Base-by-base conservation (phyloP, 805 yeast genomes). In the Hanseniaspora hatyaiensis region DNA sequence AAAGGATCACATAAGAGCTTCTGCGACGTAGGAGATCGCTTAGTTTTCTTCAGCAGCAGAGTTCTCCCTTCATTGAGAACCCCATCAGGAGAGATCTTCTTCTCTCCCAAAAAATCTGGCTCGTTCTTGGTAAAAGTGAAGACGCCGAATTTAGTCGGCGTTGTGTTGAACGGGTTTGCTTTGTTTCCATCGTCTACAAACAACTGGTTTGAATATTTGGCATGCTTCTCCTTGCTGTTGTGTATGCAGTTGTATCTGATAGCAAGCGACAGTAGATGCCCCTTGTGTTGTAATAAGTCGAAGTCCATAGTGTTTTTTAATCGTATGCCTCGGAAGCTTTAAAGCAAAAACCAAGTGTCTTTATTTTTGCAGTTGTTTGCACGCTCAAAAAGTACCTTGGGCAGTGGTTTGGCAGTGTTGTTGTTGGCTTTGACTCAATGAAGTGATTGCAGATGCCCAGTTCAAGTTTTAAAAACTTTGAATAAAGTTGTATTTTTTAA, bases 91-190 rank as follows among this genome's bases (percentile, higher is more conserved):
- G 36, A 16, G 4, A 45, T 33, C 16, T 37, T 45, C 13, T 18
- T 45, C 6, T 45, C 49, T 23, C 49, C 49, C 8, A 45, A 9
- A 15, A n/a, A 26, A 32, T 45, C 49, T 13, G 23, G 16, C 8
- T 20, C 38, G 31, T 45, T 40, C 8, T 33, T 37, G 11, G 33
- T 31, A 16, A 31, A 36, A 16, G 40, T 45, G 3, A 45, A 6
- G 5, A 22, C 9, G 8, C 40, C 40, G 6, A 37, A 31, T 6
- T 30, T 23, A 2, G 31, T 9, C 4, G 49, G 49, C 23, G 38
- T 45, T 16, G 36, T 39, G 16, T 16, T n/a, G 30, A 37, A 45
- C 13, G 49, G 49, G 15, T 45, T 45, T 8, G n/a, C 18, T 15
- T n/a, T 9, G 3, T 18, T 16, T 13, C 8, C 39, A 11, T 43